phyloP scores from a whole-genome alignment of 2,329 filamentous ascomycete species.

The Cercospora sp. region DNA sequence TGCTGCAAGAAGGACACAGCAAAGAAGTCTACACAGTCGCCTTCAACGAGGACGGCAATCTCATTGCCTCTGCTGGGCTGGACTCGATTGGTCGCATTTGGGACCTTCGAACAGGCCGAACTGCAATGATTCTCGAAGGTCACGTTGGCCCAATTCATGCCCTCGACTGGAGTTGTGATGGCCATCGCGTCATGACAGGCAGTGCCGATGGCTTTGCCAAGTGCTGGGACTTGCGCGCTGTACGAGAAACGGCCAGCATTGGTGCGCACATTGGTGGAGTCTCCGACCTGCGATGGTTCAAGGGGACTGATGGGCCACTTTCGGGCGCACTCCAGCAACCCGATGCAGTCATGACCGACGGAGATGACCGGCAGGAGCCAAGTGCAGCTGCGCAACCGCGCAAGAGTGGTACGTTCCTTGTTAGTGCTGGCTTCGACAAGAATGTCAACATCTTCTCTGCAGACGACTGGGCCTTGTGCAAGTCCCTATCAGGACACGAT shows the following conservation, averaged over 20 bases:
- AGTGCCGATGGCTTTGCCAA: conserved; percentile 95
- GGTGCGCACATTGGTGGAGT: conserved; percentile 91
- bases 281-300: conserved; percentile 91
- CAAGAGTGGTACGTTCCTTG: conserved; percentile 87
- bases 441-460: conserved; percentile 95
- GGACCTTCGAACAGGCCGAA: conserved; percentile 89
- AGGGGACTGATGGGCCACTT: conserved; percentile 74
- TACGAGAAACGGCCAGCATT: conserved; percentile 78
- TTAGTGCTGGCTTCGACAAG: conserved; percentile 88
- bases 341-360: conserved; percentile 29
- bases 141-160: conserved; percentile 93
- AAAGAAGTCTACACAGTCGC: conserved; percentile 86
- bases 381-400: conserved; percentile 56
- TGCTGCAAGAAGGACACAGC: conserved; percentile 92
- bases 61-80: conserved; percentile 86
- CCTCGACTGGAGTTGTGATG: conserved; percentile 88
- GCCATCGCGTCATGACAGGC: conserved; percentile 87
- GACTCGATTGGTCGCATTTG: conserved; percentile 95
- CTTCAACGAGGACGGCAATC: conserved; percentile 88
- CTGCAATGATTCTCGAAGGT: conserved; percentile 91
- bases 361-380: conserved; percentile 16
- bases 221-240: conserved; percentile 94
- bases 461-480: conserved; percentile 90
- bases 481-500: conserved; percentile 84
- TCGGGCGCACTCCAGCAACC: conserved; percentile 59